These are phyloP conservation scores for Russula emetica DNA, from an alignment of 768 basidiomycete genomes.

Conservation along the genomic window DNA sequence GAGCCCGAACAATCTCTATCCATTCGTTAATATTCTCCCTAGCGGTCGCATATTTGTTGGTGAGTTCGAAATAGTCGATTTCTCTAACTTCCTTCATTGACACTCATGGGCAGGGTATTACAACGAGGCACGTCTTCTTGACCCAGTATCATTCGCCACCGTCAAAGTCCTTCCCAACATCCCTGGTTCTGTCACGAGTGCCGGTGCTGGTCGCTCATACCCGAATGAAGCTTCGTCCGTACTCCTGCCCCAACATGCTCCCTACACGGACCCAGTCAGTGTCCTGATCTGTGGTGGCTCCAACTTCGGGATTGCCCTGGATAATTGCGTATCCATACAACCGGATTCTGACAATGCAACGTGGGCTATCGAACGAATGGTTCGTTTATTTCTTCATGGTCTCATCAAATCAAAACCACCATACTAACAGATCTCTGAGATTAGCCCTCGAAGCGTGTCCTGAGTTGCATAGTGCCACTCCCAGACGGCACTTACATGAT, in stretches of 20 bases:
- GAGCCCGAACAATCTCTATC: conserved; percentile 77
- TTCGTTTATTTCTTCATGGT: conserved; percentile 34
- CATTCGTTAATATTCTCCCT: conserved; percentile 69
- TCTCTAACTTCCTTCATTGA: background rate
- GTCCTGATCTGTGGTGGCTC: conserved; percentile 79
- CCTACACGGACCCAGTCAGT: conserved; percentile 69
- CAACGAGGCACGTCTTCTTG: conserved; percentile 75
- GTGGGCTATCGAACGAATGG: conserved; percentile 80
- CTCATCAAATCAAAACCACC: background rate
- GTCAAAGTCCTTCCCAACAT: conserved; percentile 57
- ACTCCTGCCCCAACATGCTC: conserved; percentile 63
- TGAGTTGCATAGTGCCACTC: conserved; percentile 68
- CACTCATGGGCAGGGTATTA: conserved; percentile 51
- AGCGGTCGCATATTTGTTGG: conserved; percentile 67
- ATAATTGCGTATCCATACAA: conserved; percentile 66
- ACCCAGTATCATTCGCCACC: conserved; percentile 62
- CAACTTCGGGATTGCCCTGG: conserved; percentile 50
- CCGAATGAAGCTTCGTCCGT: conserved; percentile 70
- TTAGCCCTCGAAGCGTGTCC: conserved; percentile 67
- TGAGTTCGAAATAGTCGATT: conserved; percentile 32
- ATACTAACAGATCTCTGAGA: background rate
- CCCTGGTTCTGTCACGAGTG: conserved; percentile 68
- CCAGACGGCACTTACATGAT: conserved; percentile 75
- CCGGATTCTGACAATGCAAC: conserved; percentile 59
- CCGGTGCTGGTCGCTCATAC: conserved; percentile 69